These are phyloP conservation scores for Gryganskiella cystojenkinii DNA, from an alignment of 192 early-diverging fungal genomes.

Conservation along the genomic window DNA sequence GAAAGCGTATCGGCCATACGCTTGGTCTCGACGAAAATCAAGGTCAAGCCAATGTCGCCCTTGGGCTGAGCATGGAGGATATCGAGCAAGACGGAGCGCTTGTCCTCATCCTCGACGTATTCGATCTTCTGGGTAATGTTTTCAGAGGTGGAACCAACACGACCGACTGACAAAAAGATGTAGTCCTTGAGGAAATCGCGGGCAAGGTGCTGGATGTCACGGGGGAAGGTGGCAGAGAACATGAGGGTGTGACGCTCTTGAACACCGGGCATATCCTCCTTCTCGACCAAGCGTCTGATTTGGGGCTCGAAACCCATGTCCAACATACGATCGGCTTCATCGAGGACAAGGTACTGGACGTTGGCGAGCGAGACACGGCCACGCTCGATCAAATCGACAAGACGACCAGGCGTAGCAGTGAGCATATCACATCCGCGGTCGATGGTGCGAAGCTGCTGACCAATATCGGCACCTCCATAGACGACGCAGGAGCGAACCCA, in stretches of 20 bases:
- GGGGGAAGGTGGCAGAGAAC: constrained; percentile 96
- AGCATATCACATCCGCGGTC: constrained; percentile 94
- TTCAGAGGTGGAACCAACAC: constrained; percentile 94
- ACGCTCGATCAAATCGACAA: constrained; percentile 93
- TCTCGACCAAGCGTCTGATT: constrained; percentile 88
- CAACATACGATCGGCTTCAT: constrained; percentile 98
- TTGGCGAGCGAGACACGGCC: constrained; percentile 79
- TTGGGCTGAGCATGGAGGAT: constrained; percentile 69
- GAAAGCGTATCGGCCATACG: constrained; percentile 92
- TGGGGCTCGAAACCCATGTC: constrained; percentile 95
- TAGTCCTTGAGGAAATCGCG: constrained; percentile 85
- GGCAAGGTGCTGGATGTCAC: constrained; percentile 87
- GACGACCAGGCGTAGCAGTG: constrained; percentile 96
- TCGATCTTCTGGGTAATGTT: constrained; percentile 95
- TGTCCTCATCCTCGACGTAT: constrained; percentile 95
- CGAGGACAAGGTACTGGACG: constrained; percentile 88
- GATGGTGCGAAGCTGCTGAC: constrained; percentile 86
- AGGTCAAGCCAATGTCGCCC: constrained; percentile 75
- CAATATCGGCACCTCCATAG: constrained; percentile 96
- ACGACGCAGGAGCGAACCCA: constrained; percentile 95
- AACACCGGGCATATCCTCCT: constrained; percentile 79
- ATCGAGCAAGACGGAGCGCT: constrained; percentile 89
- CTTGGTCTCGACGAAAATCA: constrained; percentile 99
- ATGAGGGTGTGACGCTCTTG: constrained; percentile 88
- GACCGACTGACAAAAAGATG: constrained; percentile 90